Evolutionary conservation across 495 filamentous ascomycete species (phyloP).

Genomic region (Neurospora hispaniola): DNA sequence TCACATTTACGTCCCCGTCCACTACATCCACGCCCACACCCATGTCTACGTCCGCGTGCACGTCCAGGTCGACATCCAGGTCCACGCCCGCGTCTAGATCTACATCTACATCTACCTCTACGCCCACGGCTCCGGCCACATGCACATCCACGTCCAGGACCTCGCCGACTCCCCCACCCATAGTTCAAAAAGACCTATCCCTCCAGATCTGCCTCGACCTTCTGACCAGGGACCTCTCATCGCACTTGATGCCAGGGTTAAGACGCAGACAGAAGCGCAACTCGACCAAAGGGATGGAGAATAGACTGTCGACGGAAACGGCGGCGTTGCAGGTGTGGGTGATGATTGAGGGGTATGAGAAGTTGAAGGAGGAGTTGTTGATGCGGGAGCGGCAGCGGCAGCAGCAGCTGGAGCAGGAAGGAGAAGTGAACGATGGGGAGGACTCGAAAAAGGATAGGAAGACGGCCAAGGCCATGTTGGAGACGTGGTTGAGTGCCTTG

Average conservation of each 20-base stretch:
- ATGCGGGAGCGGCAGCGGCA: conserved; percentile 3
- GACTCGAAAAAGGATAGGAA: background rate
- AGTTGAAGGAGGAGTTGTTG: conserved; percentile 26
- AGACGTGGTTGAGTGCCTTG: conserved; percentile 34
- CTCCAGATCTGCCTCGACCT: conserved; percentile 34
- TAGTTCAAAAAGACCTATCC: background rate
- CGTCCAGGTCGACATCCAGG: background rate
- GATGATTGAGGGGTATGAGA: conserved; percentile 42
- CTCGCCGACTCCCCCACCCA: background rate
- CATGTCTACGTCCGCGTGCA: too few relatives aligned
- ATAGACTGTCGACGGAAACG: conserved; percentile 24
- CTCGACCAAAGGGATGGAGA: background rate
- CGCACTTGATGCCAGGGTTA: conserved; percentile 9
- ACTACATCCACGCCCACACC: background rate
- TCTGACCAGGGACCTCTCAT: conserved; percentile 31
- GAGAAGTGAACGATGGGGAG: background rate
- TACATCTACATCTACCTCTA: too few relatives aligned
- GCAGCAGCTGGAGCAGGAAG: too few relatives aligned
- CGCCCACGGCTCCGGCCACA: too few relatives aligned
- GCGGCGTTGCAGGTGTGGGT: conserved; percentile 46
- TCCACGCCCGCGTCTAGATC: too few relatives aligned
- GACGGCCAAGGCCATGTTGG: conserved; percentile 26
- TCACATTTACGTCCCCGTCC: too few relatives aligned
- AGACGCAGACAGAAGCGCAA: background rate
- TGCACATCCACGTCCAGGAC: background rate